Conservation (phyloP, 2,329 filamentous ascomycete species). For the Phaeoacremonium minimum region DNA sequence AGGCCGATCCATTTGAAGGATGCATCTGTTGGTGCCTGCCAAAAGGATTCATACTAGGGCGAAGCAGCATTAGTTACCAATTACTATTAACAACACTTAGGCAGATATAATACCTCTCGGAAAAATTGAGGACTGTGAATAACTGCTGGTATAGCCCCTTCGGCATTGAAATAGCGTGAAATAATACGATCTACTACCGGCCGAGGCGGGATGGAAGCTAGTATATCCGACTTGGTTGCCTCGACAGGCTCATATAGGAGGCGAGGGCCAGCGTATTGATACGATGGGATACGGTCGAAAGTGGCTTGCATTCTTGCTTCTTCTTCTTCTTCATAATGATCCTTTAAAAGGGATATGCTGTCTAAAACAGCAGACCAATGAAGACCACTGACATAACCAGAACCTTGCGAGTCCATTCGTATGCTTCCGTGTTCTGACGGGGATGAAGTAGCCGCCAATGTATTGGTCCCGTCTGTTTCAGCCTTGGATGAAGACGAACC, state of each 20-base stretch:
- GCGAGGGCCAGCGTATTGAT: conserved; percentile 12
- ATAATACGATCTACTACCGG: conserved; percentile 25
- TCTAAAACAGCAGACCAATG: conserved; percentile 37
- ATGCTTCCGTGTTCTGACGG: conserved; percentile 25
- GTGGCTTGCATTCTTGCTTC: conserved; percentile 4
- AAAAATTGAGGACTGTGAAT: conserved; percentile 24
- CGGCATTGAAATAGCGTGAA: conserved; percentile 28
- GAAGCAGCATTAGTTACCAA: not conserved
- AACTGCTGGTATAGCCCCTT: conserved; percentile 9
- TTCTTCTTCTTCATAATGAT: conserved; percentile 24
- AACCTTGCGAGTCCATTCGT: conserved; percentile 13
- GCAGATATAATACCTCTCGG: conserved; percentile 14
- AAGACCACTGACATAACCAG: conserved; percentile 26
- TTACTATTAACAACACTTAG: not conserved
- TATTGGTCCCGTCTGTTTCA: too few species aligned
- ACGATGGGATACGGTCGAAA: not conserved
- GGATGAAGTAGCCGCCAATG: conserved; percentile 3
- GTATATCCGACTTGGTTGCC: conserved; percentile 21
- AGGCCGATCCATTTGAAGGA: conserved; percentile 41
- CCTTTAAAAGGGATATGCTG: conserved; percentile 31
- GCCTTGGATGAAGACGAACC: too few species aligned
- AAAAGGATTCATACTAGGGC: conserved; percentile 37
- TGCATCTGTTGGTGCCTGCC: conserved; percentile 27
- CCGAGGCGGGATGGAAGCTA: conserved; percentile 25
- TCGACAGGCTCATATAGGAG: conserved; percentile 26